A percentile compares a stretch with the other conserved stretches of the same genome.
Evolutionary conservation across 176 grass and related monocot species (phyloP).

Genomic region (Triticum urartu): DNA sequence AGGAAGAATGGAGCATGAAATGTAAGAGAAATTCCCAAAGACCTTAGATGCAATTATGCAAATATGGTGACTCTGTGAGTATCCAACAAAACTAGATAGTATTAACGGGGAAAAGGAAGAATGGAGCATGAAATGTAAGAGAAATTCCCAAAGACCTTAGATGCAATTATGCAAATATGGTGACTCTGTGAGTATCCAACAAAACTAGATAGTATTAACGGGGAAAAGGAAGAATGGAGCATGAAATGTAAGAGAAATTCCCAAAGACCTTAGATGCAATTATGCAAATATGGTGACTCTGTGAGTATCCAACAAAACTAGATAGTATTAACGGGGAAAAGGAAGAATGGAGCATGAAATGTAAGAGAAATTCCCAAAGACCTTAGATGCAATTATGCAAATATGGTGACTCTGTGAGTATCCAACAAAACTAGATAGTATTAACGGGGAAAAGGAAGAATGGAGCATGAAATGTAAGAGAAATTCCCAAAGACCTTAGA

Average conservation of each 20-base stretch:
- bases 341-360: not conserved
- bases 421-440: constrained; percentile 10
- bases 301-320: constrained; percentile 7
- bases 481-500: not conserved
- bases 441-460: not conserved
- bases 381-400: constrained; percentile 3
- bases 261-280: constrained; percentile 1
- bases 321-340: not conserved
- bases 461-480: constrained; percentile 14
- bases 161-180: not conserved
- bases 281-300: not conserved
- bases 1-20: not conserved
- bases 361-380: not conserved
- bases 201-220: constrained; percentile 2
- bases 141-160: not conserved
- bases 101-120: not conserved
- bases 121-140: constrained; percentile 16
- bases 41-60: constrained; percentile 1
- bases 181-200: constrained; percentile 17
- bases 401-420: not conserved
- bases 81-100: constrained; percentile 15
- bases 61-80: not conserved
- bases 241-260: constrained; percentile 5
- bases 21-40: constrained; percentile 10
- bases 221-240: not conserved